These are phyloP conservation scores for Phytopythium montanum DNA, from an alignment of 352 stramenopile genomes.

Conservation along the genomic window DNA sequence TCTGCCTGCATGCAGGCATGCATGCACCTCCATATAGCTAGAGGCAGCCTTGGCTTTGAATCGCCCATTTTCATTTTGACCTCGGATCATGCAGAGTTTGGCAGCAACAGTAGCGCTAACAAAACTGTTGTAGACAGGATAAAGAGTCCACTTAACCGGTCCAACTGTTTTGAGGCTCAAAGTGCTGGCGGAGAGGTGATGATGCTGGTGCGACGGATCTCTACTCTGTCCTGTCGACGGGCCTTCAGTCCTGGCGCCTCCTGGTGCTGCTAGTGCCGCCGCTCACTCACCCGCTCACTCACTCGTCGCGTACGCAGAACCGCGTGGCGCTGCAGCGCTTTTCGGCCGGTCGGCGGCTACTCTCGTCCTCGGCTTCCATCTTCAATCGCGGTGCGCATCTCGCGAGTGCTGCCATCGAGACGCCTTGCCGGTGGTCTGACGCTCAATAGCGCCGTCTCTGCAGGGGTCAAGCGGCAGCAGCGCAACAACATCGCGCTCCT, in stretches of 20 bases:
- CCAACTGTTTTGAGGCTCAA: too few species aligned
- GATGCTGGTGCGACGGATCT: too few species aligned
- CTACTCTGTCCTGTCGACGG: too few species aligned
- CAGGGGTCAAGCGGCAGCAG: slow-evolving; percentile 75
- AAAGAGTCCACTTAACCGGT: too few species aligned
- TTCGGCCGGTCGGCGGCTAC: slow-evolving; percentile 20
- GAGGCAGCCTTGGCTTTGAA: too few species aligned
- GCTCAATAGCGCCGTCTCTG: slow-evolving; percentile 6
- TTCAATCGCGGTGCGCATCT: slow-evolving; percentile 49
- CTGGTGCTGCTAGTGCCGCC: neutral
- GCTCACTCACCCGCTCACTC: neutral
- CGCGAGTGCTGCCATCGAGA: neutral
- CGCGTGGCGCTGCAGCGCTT: slow-evolving; percentile 19
- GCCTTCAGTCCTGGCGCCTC: too few species aligned
- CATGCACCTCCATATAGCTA: too few species aligned
- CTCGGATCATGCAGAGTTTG: too few species aligned
- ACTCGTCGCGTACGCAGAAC: slow-evolving; percentile 16
- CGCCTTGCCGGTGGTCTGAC: neutral
- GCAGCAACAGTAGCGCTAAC: too few species aligned
- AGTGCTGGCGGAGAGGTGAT: neutral
- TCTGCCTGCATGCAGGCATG: too few species aligned
- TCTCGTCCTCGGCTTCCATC: slow-evolving; percentile 46
- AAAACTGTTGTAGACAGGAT: too few species aligned
- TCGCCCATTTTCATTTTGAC: too few species aligned
- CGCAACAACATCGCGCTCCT: slow-evolving; percentile 71